These are phyloP conservation scores for Saccharomyces hybrid DNA, from an alignment of 1,139 yeast species.

Conservation along the genomic window DNA sequence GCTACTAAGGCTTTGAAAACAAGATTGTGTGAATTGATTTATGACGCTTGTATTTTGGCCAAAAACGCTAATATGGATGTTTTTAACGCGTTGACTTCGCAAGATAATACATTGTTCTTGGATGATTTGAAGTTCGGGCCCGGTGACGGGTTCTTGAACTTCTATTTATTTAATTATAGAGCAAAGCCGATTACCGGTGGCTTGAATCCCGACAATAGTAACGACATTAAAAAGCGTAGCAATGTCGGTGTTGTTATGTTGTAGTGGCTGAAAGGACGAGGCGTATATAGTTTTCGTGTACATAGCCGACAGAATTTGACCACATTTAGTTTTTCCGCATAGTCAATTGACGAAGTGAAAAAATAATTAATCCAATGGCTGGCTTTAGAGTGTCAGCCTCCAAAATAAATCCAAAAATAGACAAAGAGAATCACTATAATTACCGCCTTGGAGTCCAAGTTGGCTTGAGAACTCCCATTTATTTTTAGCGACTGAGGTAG, in stretches of 20 bases:
- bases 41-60: slow-evolving; percentile 72
- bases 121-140: slow-evolving; percentile 81
- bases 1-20: slow-evolving; percentile 38
- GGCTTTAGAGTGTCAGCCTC: background rate
- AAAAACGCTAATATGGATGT: slow-evolving; percentile 65
- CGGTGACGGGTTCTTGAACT: slow-evolving; percentile 90
- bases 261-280: slow-evolving; percentile 22
- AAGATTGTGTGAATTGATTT: slow-evolving; percentile 54
- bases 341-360: background rate
- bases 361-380: background rate
- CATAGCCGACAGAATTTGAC: background rate
- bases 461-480: background rate
- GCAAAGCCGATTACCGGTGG: slow-evolving; percentile 82
- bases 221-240: slow-evolving; percentile 50
- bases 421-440: background rate
- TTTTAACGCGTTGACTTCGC: slow-evolving; percentile 83
- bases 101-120: slow-evolving; percentile 78
- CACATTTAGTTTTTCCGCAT: background rate
- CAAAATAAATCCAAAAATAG: background rate
- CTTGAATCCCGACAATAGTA: slow-evolving; percentile 46
- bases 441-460: background rate
- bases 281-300: background rate
- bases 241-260: slow-evolving; percentile 88
- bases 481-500: background rate
- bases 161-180: slow-evolving; percentile 83